phyloP scores from a whole-genome alignment of 2,329 filamentous ascomycete genomes.

The Knufia fluminis region DNA sequence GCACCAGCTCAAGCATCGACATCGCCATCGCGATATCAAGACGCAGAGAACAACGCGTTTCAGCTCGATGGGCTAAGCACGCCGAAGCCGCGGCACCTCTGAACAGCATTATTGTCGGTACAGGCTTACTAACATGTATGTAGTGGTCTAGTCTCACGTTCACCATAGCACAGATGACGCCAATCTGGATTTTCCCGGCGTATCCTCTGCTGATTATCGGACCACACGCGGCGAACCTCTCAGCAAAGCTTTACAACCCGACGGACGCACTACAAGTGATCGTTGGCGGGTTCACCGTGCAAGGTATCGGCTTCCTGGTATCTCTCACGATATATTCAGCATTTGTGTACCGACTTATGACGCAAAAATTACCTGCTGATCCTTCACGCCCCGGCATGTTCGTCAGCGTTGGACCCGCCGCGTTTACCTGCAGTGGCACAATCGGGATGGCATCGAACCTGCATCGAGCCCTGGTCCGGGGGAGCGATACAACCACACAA shows the following conservation, averaged over 20 bases:
- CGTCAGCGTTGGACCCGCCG: conserved; percentile 69
- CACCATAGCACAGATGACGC: conserved; percentile 76
- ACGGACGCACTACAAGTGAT: conserved; percentile 45
- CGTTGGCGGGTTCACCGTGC: conserved; percentile 50
- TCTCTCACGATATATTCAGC: conserved; percentile 73
- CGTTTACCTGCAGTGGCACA: conserved; percentile 55
- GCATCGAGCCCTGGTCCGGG: conserved; percentile 35
- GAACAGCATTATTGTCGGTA: too few relatives aligned
- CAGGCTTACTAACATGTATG: too few relatives aligned
- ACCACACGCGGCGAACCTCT: conserved; percentile 57
- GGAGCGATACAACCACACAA: conserved; percentile 25
- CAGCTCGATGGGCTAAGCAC: too few relatives aligned
- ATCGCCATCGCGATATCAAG: too few relatives aligned
- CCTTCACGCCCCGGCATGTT: conserved; percentile 74
- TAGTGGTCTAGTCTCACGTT: conserved; percentile 58
- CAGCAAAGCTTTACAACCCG: conserved; percentile 35
- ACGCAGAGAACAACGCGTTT: too few relatives aligned
- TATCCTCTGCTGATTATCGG: conserved; percentile 72
- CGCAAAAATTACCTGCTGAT: conserved; percentile 71
- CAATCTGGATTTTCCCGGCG: conserved; percentile 78
- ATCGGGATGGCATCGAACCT: conserved; percentile 49
- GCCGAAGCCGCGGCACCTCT: too few relatives aligned
- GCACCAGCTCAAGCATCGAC: too few relatives aligned
- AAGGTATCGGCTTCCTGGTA: conserved; percentile 57
- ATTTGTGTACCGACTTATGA: conserved; percentile 81